Conservation (phyloP, 305 asterid species). For the Fraxinus xanthoxyloides region DNA sequence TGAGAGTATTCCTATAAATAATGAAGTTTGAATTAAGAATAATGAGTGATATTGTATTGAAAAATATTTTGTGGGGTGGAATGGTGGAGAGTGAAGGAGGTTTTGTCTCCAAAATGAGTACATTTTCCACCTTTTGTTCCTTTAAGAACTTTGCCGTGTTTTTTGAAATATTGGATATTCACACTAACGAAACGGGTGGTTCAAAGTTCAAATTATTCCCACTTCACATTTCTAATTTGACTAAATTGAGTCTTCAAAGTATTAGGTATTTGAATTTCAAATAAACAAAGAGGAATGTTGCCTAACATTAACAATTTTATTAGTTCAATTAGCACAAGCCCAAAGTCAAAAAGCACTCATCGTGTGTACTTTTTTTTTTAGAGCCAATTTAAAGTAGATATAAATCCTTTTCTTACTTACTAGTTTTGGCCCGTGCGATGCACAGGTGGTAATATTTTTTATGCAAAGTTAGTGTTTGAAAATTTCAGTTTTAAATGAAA, state of each 20-base stretch:
- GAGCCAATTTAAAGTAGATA: background rate
- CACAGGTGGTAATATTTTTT: no score
- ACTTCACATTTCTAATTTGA: background rate
- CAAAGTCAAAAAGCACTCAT: background rate
- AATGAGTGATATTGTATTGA: background rate
- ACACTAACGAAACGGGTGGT: background rate
- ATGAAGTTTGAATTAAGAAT: slow-evolving; percentile 7
- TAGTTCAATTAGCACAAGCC: background rate
- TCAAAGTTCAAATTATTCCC: background rate
- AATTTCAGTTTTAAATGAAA: no score
- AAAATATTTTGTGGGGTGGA: slow-evolving; percentile 19
- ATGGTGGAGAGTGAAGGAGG: slow-evolving; percentile 7
- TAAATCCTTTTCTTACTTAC: no score
- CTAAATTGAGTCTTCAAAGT: background rate
- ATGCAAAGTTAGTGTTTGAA: no score
- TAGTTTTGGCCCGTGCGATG: no score
- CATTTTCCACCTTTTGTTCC: slow-evolving; percentile 25
- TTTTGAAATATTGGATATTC: slow-evolving; percentile 20
- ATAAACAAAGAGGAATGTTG: background rate
- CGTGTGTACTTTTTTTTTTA: background rate
- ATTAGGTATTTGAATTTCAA: background rate
- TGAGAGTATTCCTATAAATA: background rate
- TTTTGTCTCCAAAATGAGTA: slow-evolving; percentile 9
- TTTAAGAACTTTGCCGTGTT: background rate
- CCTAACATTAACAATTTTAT: background rate